A percentile compares a stretch with the other conserved stretches of the same genome.
phyloP scores from a whole-genome alignment of 83 land plant genomes.

The Picea engelmannii region DNA sequence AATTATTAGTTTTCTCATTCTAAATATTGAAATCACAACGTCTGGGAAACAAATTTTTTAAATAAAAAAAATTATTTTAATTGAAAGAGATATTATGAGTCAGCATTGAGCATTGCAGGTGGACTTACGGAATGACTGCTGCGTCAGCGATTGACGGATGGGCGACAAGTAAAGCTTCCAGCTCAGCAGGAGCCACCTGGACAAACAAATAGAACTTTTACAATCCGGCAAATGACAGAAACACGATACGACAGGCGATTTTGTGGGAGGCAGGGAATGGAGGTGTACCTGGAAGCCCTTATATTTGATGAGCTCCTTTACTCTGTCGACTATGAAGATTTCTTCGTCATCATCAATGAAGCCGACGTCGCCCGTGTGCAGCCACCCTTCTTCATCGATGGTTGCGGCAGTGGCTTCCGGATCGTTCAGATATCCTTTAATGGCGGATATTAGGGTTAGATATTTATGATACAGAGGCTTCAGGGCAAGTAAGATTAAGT shows the following conservation, averaged over 20 bases:
- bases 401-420: conserved; percentile 52
- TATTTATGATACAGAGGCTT: background rate
- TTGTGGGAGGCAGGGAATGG: conserved; percentile 12
- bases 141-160: conserved; percentile 75
- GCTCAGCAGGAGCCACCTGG: conserved; percentile 84
- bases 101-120: background rate
- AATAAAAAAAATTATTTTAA: too few relatives aligned
- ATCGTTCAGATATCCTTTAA: conserved; percentile 62
- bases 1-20: too few relatives aligned
- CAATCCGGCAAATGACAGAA: background rate
- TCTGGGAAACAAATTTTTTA: background rate
- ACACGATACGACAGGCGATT: background rate
- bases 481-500: background rate
- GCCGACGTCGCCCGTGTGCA: conserved; percentile 82
- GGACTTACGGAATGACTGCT: conserved; percentile 71
- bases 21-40: background rate
- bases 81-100: background rate
- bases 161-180: conserved; percentile 60
- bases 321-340: conserved; percentile 64
- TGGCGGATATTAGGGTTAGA: background rate
- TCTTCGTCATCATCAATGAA: conserved; percentile 68
- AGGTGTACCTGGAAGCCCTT: conserved; percentile 67
- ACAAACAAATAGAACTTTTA: background rate
- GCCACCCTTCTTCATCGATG: conserved; percentile 79
- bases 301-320: conserved; percentile 68